phyloP scores from a whole-genome alignment of 805 yeast genomes.

The Candida ipomoeae region DNA sequence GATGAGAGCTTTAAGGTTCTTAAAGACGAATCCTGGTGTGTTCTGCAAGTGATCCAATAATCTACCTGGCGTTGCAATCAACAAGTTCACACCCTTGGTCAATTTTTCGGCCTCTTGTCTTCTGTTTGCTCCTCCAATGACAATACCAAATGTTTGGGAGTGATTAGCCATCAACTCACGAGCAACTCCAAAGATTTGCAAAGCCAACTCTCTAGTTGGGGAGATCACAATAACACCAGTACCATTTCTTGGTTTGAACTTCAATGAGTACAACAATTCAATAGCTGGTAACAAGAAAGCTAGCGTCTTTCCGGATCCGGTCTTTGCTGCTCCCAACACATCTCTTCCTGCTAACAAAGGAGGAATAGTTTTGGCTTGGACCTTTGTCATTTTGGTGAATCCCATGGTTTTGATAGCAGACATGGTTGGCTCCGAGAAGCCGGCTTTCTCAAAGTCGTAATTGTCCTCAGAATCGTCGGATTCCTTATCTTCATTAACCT shows the following conservation, averaged over 20 bases:
- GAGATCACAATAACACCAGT: slow-evolving; percentile 95
- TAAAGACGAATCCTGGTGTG: slow-evolving; percentile 89
- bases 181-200: slow-evolving; percentile 97
- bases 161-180: slow-evolving; percentile 87
- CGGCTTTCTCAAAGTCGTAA: slow-evolving; percentile 38
- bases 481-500: slow-evolving; percentile 25
- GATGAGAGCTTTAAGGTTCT: slow-evolving; percentile 87
- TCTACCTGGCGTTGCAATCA: slow-evolving; percentile 98
- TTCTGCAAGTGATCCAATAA: slow-evolving; percentile 94
- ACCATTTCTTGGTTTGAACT: slow-evolving; percentile 96
- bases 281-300: slow-evolving; percentile 96
- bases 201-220: slow-evolving; percentile 96
- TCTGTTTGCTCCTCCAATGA: slow-evolving; percentile 97
- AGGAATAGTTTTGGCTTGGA: slow-evolving; percentile 93
- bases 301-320: slow-evolving; percentile 97
- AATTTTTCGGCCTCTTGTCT: slow-evolving; percentile 96
- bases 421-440: slow-evolving; percentile 76
- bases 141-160: slow-evolving; percentile 92
- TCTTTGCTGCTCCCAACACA: slow-evolving; percentile 98
- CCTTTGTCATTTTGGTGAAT: slow-evolving; percentile 86
- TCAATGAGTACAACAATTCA: slow-evolving; percentile 82
- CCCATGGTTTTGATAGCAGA: slow-evolving; percentile 87
- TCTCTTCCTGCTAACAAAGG: slow-evolving; percentile 95
- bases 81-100: slow-evolving; percentile 85
- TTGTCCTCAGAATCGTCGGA: slow-evolving; percentile 24